Evolutionary conservation across 169 alveolate genomes (phyloP).

Genomic region (Plasmodium vinckei): DNA sequence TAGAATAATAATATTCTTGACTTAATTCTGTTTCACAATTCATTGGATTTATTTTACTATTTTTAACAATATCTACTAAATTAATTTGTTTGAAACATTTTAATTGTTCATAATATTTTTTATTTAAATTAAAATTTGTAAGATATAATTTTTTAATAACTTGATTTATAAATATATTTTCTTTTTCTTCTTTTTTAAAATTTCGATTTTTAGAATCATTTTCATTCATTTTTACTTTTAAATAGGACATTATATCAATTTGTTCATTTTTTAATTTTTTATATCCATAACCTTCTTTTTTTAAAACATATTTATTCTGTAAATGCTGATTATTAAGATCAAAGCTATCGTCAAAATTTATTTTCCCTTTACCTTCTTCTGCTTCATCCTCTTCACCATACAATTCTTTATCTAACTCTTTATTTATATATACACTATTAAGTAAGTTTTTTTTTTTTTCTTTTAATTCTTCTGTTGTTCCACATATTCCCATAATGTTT

Average conservation of each 20-base stretch:
- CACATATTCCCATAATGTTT: constrained; percentile 34
- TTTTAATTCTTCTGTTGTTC: constrained; percentile 52
- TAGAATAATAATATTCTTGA: background rate
- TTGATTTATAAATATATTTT: constrained; percentile 57
- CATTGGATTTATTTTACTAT: background rate
- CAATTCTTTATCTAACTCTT: background rate
- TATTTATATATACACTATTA: background rate
- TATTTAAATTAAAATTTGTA: constrained; percentile 65
- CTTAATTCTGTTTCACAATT: background rate
- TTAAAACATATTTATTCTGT: constrained; percentile 22
- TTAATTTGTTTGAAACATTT: constrained; percentile 18
- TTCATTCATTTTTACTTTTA: constrained; percentile 70
- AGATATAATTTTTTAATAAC: constrained; percentile 61
- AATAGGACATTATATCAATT: constrained; percentile 51
- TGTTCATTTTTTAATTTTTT: constrained; percentile 54
- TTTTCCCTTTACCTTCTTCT: background rate
- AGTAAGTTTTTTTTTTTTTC: constrained; percentile 24
- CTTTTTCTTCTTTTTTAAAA: constrained; percentile 58
- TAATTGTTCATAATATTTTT: constrained; percentile 42
- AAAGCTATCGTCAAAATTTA: background rate
- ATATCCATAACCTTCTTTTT: constrained; percentile 51
- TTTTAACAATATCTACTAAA: constrained; percentile 15
- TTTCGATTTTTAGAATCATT: constrained; percentile 25
- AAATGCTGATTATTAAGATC: constrained; percentile 15
- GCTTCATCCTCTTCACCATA: background rate